Conservation (phyloP, 495 filamentous ascomycete genomes). For the Daldinia loculata region DNA sequence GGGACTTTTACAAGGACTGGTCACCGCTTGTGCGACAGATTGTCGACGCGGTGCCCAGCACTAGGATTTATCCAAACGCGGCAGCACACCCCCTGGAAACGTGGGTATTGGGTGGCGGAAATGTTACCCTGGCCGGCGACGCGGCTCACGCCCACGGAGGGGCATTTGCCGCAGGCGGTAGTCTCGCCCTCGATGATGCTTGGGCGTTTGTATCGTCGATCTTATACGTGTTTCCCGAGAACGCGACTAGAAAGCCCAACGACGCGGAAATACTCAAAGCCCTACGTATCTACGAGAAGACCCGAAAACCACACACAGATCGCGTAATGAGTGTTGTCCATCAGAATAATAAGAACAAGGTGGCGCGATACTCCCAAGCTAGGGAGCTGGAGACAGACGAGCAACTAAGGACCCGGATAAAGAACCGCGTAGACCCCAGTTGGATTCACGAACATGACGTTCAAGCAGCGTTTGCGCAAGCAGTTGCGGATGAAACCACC, state of each 20-base stretch:
- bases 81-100: conserved; percentile 51
- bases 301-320: conserved; percentile 55
- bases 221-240: conserved; percentile 35
- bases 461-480: conserved; percentile 47
- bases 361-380: conserved; percentile 29
- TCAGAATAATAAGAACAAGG: conserved; percentile 46
- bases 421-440: conserved; percentile 47
- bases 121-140: conserved; percentile 57
- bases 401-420: conserved; percentile 51
- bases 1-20: conserved; percentile 57
- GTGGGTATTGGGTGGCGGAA: conserved; percentile 53
- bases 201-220: conserved; percentile 45
- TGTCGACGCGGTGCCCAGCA: conserved; percentile 53
- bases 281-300: conserved; percentile 51
- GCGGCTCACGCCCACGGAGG: conserved; percentile 62
- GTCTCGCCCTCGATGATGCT: conserved; percentile 61
- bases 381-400: conserved; percentile 49
- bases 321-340: conserved; percentile 53
- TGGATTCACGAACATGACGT: conserved; percentile 62
- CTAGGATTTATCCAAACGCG: conserved; percentile 57
- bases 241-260: conserved; percentile 30
- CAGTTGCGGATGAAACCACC: background rate
- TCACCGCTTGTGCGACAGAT: conserved; percentile 54
- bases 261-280: conserved; percentile 42
- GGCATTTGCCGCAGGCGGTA: conserved; percentile 60